Base-by-base conservation (phyloP, 192 early-diverging fungal species). In the Coemansia umbellata region DNA sequence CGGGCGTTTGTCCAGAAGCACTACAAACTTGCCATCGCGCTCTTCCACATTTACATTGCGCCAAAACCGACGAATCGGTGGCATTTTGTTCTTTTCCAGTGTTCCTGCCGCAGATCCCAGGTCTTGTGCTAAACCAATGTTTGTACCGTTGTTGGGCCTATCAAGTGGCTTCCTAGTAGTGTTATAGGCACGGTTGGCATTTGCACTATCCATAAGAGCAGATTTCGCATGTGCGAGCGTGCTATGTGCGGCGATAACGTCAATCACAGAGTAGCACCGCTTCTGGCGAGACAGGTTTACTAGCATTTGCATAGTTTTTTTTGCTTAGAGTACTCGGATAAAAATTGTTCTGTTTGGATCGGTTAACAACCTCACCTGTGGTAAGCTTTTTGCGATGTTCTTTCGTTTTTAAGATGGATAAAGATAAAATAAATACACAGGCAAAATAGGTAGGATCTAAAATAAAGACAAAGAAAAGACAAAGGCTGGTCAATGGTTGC, bases 1-100 rank as follows among this genome's bases (percentile, higher is more conserved):
- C 14, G 77, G 57, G 7, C 91, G 82, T n/a, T 80, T 75, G 66
- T 98, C 95, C 13, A 98, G 78, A 18, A 70, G 69, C 47, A 93
- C 75, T 3, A 66, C 68, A 37, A 59, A 63, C 13, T 60, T 68
- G 45, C 81, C 80, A 60, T 55, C 48, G 24, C 50, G 59, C 47
- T 63, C 64, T n/a, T 47, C 71, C 2, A 75, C 72, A 48, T 48
- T 50, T 31, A 58, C 60, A 11, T 35, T 53, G 32, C 60, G 59
- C 72, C 72, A 75, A 57, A 75, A 75, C 21, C 72, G 72, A 26
- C 59, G 61, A 57, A 64, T 57, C 24, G 39, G 41, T 4, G 72
- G 72, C 8, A 57, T 27, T 39, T 59, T 74, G 72, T 69, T 58
- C 27, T 55, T 53, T 13, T 24, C 36, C 3, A 45, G 43, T 13